A percentile compares a stretch with the other conserved stretches of the same genome.
Conservation (phyloP, 2,329 filamentous ascomycete species). For the Zopfia rhizophila region DNA sequence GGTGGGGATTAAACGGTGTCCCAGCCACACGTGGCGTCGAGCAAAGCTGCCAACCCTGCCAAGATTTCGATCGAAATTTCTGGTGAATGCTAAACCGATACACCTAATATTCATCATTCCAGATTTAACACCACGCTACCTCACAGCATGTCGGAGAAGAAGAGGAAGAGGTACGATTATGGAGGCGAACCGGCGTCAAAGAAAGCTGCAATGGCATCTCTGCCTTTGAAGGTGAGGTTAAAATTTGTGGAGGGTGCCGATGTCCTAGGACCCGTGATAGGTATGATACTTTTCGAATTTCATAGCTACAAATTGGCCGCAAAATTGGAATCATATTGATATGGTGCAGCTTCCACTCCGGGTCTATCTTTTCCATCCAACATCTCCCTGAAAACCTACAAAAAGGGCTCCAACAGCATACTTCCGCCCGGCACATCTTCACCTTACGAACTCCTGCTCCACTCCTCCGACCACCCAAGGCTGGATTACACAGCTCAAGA, state of each 20-base stretch:
- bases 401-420: conserved; percentile 38
- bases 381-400: conserved; percentile 62
- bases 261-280: conserved; percentile 60
- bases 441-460: conserved; percentile 66
- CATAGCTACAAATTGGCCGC: not conserved
- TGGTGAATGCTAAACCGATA: conserved; percentile 10
- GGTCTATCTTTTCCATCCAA: conserved; percentile 53
- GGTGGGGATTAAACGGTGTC: too few species aligned
- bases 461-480: conserved; percentile 68
- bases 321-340: conserved; percentile 8
- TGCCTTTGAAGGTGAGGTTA: conserved; percentile 54
- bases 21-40: conserved; percentile 8
- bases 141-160: conserved; percentile 47
- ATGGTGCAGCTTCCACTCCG: conserved; percentile 53
- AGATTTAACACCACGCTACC: conserved; percentile 9
- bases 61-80: conserved; percentile 41
- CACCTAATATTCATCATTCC: conserved; percentile 8
- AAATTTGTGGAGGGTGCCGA: conserved; percentile 60
- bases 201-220: conserved; percentile 55
- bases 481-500: conserved; percentile 68
- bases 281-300: conserved; percentile 51
- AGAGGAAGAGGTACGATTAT: conserved; percentile 50
- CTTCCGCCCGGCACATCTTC: conserved; percentile 40
- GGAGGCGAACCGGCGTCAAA: conserved; percentile 49
- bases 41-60: conserved; percentile 25